Percentiles rank a stretch among this genome's conserved stretches.
phyloP scores from a whole-genome alignment of 768 basidiomycete genomes.

The Russula griseocarnosa region DNA sequence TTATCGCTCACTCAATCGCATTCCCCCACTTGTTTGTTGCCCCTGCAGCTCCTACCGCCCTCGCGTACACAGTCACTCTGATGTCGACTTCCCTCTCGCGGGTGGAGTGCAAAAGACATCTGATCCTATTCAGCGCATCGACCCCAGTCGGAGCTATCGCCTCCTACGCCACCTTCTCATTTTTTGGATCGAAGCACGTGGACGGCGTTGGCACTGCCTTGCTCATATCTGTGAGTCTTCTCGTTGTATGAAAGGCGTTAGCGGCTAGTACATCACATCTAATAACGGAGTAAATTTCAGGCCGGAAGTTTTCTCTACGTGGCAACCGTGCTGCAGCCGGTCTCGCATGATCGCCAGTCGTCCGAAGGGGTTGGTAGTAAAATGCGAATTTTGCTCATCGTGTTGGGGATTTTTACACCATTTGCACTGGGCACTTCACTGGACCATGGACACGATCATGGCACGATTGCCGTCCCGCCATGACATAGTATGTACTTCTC shows the following conservation, averaged over 20 bases:
- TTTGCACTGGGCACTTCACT: slow-evolving; percentile 22
- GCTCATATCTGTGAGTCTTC: slow-evolving; percentile 64
- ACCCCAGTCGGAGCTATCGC: slow-evolving; percentile 79
- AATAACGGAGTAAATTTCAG: slow-evolving; percentile 37
- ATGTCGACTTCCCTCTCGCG: slow-evolving; percentile 70
- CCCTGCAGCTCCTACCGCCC: slow-evolving; percentile 74
- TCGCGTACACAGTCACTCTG: slow-evolving; percentile 84
- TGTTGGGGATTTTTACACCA: slow-evolving; percentile 25
- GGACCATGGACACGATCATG: slow-evolving; percentile 21
- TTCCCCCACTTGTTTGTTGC: background rate
- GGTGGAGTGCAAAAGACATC: slow-evolving; percentile 63
- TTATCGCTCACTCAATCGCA: background rate
- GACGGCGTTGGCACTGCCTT: slow-evolving; percentile 74
- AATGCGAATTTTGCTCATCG: slow-evolving; percentile 21
- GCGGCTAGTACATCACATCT: background rate
- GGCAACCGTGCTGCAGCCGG: slow-evolving; percentile 81
- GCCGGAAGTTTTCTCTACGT: slow-evolving; percentile 95
- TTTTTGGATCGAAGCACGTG: slow-evolving; percentile 44
- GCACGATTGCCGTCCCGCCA: background rate
- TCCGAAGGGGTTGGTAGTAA: slow-evolving; percentile 19
- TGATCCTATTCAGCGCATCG: slow-evolving; percentile 75
- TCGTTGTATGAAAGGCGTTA: background rate
- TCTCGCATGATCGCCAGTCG: slow-evolving; percentile 40
- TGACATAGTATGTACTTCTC: background rate
- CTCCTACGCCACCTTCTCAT: slow-evolving; percentile 65